Conservation (phyloP, 192 early-diverging fungal species). For the Jimgerdemannia flammicorona region DNA sequence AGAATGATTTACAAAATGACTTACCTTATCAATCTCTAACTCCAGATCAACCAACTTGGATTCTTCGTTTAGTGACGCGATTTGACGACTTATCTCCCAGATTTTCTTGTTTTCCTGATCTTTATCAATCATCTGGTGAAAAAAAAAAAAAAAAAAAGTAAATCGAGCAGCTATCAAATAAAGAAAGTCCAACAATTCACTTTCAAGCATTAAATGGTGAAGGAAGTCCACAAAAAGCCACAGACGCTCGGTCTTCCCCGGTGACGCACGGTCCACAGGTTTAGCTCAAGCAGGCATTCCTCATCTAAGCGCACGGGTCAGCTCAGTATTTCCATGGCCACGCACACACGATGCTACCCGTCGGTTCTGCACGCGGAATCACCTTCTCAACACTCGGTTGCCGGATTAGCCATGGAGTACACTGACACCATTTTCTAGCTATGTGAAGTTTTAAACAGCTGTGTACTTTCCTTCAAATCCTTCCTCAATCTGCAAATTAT, state of each 20-base stretch:
- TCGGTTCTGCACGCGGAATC: conserved; percentile 14
- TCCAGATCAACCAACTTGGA: conserved; percentile 12
- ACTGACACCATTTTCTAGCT: conserved; percentile 6
- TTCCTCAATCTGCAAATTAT: conserved; percentile 1
- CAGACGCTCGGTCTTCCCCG: neutral
- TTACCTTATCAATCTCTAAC: conserved; percentile 7
- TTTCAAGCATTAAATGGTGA: conserved; percentile 13
- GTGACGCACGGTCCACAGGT: conserved; percentile 4
- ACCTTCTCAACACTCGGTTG: conserved; percentile 14
- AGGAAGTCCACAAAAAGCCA: conserved; percentile 14
- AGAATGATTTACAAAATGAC: conserved; percentile 7
- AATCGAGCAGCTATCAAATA: conserved; percentile 6
- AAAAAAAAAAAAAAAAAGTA: conserved; percentile 16
- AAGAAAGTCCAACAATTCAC: conserved; percentile 6
- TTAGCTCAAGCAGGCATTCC: conserved; percentile 14
- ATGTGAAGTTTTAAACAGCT: conserved; percentile 4
- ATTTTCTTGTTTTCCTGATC: conserved; percentile 16
- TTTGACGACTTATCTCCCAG: conserved; percentile 8
- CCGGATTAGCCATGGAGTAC: conserved; percentile 19
- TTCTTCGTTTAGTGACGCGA: conserved; percentile 15
- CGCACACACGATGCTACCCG: conserved; percentile 18
- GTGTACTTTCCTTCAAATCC: conserved; percentile 12
- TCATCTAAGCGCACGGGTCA: conserved; percentile 4
- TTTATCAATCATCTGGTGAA: conserved; percentile 2
- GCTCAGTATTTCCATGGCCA: conserved; percentile 16